Base-by-base conservation (phyloP, 2,329 filamentous ascomycete species). In the Fusarium kyushuense region DNA sequence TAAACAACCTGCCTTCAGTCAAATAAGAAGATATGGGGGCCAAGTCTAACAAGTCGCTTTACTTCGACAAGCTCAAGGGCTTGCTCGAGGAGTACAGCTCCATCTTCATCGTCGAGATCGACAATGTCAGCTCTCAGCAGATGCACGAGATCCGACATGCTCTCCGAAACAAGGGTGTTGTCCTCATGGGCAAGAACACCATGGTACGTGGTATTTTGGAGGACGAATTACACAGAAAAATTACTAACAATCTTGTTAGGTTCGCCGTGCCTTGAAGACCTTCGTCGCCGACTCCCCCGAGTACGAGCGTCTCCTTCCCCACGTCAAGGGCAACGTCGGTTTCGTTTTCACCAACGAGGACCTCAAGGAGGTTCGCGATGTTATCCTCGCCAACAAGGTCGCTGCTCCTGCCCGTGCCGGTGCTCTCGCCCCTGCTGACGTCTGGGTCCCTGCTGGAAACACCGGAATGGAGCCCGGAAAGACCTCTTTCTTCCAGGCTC, bases 51-150 rank as follows among this genome's bases (percentile, higher is more conserved):
- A 99, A 98, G 90, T 89, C 93, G 83, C 92, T 82, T 78, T 97
- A 99, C 90, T 99, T 99, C 89, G 95, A 97, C 84, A 98, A 98
- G 94, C 94, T 99, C 83, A 97, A 97, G 91, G 84, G 83, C 84
- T 90, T 98, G 83, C 91, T 99, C 83, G 93, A 98, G 87, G 91
- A 94, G 83, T 98, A 96, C 92, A 90, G 89, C 83, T 95, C 92
- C 80, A 92, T 98, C 87, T 98, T 99, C 93, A 94, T 99, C 84
- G 94, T 97, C 83, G 81, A 90, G 81, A 91, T 95, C 81, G 93
- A 98, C 93, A 99, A 98, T 99, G 96, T 99, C 90, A 93, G 91
- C 84, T 99, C 96, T 77, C 96, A 99, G 90, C 96, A 99, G 91
- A 99, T 99, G 96, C 96, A 99, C 93, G 96, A 99, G 90, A 98